These are phyloP conservation scores for Spiraea crenata DNA, from an alignment of 331 rosid species.

Conservation along the genomic window DNA sequence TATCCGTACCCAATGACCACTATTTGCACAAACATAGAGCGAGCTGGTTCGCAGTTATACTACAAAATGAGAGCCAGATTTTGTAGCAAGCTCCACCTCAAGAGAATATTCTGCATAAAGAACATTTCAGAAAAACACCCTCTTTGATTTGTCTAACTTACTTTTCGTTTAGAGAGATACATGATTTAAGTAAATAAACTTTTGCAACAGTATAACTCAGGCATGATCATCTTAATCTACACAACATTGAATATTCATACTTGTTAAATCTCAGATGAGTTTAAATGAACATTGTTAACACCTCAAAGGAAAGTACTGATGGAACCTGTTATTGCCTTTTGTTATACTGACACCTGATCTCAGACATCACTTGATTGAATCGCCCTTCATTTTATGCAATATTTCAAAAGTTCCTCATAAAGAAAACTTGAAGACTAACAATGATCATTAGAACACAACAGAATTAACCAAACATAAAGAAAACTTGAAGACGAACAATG, in stretches of 20 bases:
- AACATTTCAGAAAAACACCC: constrained; percentile 3
- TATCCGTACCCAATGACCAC: not conserved
- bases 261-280: not conserved
- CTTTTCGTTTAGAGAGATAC: not conserved
- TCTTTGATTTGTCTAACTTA: constrained; percentile 1
- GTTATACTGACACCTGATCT: not conserved
- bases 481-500: not conserved
- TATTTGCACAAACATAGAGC: not conserved
- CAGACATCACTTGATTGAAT: no score
- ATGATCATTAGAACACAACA: not conserved
- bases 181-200: not conserved
- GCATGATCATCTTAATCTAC: not conserved
- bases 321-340: not conserved
- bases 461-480: not conserved
- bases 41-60: not conserved
- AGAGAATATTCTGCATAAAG: not conserved
- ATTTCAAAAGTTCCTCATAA: not conserved
- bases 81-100: not conserved
- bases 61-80: not conserved
- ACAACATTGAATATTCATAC: not conserved
- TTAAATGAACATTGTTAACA: not conserved
- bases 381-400: no score
- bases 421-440: not conserved
- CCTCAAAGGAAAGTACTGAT: not conserved
- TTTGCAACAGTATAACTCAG: not conserved